A percentile compares a stretch with the other conserved stretches of the same genome.
phyloP scores from a whole-genome alignment of 495 filamentous ascomycete genomes.

The Saxophila tyrrhenica region DNA sequence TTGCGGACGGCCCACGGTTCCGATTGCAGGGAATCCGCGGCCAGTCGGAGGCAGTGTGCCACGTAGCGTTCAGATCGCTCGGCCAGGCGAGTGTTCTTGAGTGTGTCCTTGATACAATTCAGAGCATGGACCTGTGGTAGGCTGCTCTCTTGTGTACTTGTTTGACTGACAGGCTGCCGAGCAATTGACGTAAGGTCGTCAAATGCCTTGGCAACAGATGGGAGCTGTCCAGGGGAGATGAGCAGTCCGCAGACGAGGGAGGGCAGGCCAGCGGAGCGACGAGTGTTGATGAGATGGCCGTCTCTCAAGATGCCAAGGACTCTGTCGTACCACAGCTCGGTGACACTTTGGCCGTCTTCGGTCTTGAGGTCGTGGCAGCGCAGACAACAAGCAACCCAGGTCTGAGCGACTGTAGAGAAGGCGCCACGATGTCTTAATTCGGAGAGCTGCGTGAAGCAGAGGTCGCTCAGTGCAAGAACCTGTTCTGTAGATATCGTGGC shows the following conservation, averaged over 20 bases:
- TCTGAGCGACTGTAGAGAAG: slow-evolving; percentile 84
- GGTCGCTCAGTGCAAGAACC: slow-evolving; percentile 49
- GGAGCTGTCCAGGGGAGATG: slow-evolving; percentile 38
- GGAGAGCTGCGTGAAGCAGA: slow-evolving; percentile 70
- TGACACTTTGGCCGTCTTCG: slow-evolving; percentile 32
- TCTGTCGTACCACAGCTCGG: slow-evolving; percentile 53
- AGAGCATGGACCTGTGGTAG: slow-evolving; percentile 88
- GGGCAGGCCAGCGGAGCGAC: slow-evolving; percentile 85
- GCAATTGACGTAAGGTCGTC: slow-evolving; percentile 47
- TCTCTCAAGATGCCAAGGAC: slow-evolving; percentile 41
- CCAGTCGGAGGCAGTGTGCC: slow-evolving; percentile 59
- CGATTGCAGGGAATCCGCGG: slow-evolving; percentile 57
- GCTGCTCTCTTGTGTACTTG: slow-evolving; percentile 39
- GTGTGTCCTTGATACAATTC: slow-evolving; percentile 81
- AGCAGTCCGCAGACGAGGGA: slow-evolving; percentile 71
- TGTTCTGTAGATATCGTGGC: slow-evolving; percentile 20
- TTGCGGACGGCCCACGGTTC: slow-evolving; percentile 84
- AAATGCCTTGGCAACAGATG: slow-evolving; percentile 42
- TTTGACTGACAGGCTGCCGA: slow-evolving; percentile 36
- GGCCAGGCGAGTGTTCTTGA: slow-evolving; percentile 63
- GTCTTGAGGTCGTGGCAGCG: slow-evolving; percentile 33
- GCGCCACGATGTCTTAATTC: slow-evolving; percentile 82
- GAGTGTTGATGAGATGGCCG: slow-evolving; percentile 65
- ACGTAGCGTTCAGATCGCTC: slow-evolving; percentile 53
- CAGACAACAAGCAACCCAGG: slow-evolving; percentile 67